phyloP scores from a whole-genome alignment of 1,139 yeast genomes.

The Hyphopichia fennica region DNA sequence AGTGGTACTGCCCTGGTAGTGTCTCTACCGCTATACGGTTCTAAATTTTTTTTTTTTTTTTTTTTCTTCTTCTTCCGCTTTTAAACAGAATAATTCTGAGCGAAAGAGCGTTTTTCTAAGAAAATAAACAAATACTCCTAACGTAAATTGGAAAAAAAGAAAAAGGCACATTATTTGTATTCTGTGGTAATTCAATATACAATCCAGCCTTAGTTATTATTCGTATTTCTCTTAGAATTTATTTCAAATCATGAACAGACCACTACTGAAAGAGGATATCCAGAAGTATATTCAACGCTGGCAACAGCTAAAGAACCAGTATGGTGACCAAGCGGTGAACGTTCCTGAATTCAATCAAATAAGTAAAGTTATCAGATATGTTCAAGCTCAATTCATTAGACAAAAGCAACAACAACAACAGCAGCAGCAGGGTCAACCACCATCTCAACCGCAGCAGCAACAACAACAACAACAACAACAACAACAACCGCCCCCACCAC shows the following conservation, averaged over 20 bases:
- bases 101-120: not conserved
- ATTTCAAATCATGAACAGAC: slow-evolving; percentile 31
- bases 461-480: slow-evolving; percentile 11
- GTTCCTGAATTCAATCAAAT: slow-evolving; percentile 63
- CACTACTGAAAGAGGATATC: slow-evolving; percentile 41
- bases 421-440: slow-evolving; percentile 10
- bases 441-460: slow-evolving; percentile 5
- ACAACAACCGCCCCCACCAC: slow-evolving; percentile 4
- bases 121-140: not conserved
- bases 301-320: slow-evolving; percentile 62
- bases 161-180: not conserved
- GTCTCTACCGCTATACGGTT: not conserved
- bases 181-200: not conserved
- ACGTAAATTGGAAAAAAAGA: not conserved
- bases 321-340: slow-evolving; percentile 62
- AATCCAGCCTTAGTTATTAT: not conserved
- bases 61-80: too few species aligned
- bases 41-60: not conserved
- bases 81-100: too few species aligned
- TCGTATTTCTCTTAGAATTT: too few species aligned
- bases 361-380: slow-evolving; percentile 53
- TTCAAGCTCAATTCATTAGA: slow-evolving; percentile 28
- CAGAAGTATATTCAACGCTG: slow-evolving; percentile 53
- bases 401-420: slow-evolving; percentile 8
- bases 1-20: too few species aligned